Evolutionary conservation across 495 filamentous ascomycete species (phyloP), one percentile per base, ranked within the genome.

Genomic region (Hypoxylon intermedium): DNA sequence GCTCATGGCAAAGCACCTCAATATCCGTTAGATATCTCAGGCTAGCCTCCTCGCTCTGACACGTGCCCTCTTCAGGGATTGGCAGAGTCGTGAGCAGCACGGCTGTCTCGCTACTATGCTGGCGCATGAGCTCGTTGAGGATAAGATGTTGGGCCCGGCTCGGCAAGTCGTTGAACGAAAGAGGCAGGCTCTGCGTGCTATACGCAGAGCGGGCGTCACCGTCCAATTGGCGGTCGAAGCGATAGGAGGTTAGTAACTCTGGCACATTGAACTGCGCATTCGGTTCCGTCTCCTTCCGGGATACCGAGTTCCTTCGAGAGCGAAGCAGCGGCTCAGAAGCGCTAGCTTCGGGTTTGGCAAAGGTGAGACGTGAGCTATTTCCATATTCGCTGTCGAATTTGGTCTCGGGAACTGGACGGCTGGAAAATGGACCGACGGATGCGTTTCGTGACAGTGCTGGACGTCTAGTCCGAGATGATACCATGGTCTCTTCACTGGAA

Each of bases 81-180:
- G 91, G 90, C 42, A 95, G 72, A 28, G 90, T 93, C 0, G 88
- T 92, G 58, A 94, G 88, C n/a, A 92, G 71, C 1, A 96, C 89
- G 0, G 90, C 89, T 6, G 92, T 93, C 5, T 92, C 82, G 6
- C 65, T 67, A 42, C 87, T 90, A 33, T 92, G 75, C 53, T 82
- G 79, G 5, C 78, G 76, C 78, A 95, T 92, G 48, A 94, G 76
- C 69, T 95, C 90, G 67, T 96, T 95, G 19, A 95, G 67, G 43
- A 94, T 94, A 23, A 93, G 75, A 74, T 95, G 90, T 68, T 92
- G 91, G 1, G 89, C 90, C 11, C 88, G 84, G 58, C 86, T 90
- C 0, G 91, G 89, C 0, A 95, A 79, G 67, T 94, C 89, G 65
- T 94, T 94, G 78, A 95, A 94, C 18, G 82, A 87, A n/a, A 92